These are phyloP conservation scores for Lactifluus rugatus DNA, from an alignment of 768 basidiomycete species.

Conservation along the genomic window DNA sequence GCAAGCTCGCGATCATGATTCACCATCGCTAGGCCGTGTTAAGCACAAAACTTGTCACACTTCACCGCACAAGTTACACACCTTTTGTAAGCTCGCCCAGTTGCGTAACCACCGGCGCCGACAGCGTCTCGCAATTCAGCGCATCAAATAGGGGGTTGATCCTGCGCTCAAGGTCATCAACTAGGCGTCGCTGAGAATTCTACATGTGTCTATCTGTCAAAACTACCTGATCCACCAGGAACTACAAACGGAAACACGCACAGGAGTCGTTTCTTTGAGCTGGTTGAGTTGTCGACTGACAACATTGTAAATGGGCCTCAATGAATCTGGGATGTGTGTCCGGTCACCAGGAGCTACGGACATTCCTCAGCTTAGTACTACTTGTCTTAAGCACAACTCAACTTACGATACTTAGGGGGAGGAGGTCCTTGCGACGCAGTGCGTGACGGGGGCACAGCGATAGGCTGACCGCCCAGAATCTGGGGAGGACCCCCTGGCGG, in stretches of 20 bases:
- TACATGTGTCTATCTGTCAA: conserved; percentile 25
- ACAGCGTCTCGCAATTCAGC: conserved; percentile 82
- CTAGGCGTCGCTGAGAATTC: conserved; percentile 76
- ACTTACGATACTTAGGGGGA: conserved; percentile 52
- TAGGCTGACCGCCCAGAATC: neutral
- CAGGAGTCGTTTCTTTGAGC: conserved; percentile 67
- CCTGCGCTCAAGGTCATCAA: conserved; percentile 79
- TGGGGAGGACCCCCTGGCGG: conserved; percentile 21
- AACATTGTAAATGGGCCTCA: conserved; percentile 54
- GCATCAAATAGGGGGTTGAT: conserved; percentile 82
- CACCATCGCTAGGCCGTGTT: conserved; percentile 56
- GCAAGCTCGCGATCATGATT: conserved; percentile 69
- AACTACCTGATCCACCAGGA: neutral
- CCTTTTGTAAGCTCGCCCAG: conserved; percentile 65
- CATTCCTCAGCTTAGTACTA: conserved; percentile 3
- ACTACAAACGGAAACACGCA: conserved; percentile 30
- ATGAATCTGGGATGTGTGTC: conserved; percentile 74
- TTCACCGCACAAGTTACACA: conserved; percentile 27
- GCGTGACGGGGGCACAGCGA: conserved; percentile 9
- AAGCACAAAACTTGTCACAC: neutral
- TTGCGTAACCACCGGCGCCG: conserved; percentile 58
- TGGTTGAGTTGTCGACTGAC: conserved; percentile 53
- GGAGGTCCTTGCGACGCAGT: conserved; percentile 10
- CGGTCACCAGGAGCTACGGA: conserved; percentile 76
- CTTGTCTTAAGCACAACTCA: conserved; percentile 14